These are phyloP conservation scores for Metschnikowia koreensis DNA, from an alignment of 805 yeast species.

Conservation along the genomic window DNA sequence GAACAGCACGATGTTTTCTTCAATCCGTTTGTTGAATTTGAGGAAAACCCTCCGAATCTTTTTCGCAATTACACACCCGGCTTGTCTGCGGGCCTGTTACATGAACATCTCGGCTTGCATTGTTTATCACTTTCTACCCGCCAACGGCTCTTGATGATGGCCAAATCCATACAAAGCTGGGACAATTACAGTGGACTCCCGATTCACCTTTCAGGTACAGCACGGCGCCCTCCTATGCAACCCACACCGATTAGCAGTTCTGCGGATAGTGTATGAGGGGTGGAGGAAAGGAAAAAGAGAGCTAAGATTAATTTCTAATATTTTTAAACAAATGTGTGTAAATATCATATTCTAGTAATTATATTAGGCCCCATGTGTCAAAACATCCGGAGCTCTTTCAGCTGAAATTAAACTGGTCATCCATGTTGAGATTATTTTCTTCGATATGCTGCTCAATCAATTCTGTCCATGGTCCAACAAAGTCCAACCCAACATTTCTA, in stretches of 20 bases:
- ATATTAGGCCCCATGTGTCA: not conserved
- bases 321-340: not conserved
- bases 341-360: not conserved
- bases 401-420: constrained; percentile 6
- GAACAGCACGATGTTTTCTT: constrained; percentile 6
- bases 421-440: constrained; percentile 12
- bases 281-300: not conserved
- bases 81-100: not conserved
- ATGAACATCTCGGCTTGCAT: constrained; percentile 13
- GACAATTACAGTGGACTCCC: constrained; percentile 23
- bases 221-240: not conserved
- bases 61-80: not conserved
- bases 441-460: constrained; percentile 68
- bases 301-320: too few relatives aligned
- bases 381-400: not conserved
- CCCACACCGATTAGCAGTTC: too few relatives aligned
- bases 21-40: constrained; percentile 16
- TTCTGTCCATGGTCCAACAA: constrained; percentile 75
- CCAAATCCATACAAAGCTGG: constrained; percentile 29
- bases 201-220: constrained; percentile 19
- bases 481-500: constrained; percentile 36
- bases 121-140: constrained; percentile 14
- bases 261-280: too few relatives aligned
- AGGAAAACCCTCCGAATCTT: not conserved
- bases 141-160: constrained; percentile 19